A percentile compares a stretch with the other conserved stretches of the same genome.
These are phyloP conservation scores for Epichloe hybrida DNA, from an alignment of 2,329 filamentous ascomycete genomes.

Conservation along the genomic window DNA sequence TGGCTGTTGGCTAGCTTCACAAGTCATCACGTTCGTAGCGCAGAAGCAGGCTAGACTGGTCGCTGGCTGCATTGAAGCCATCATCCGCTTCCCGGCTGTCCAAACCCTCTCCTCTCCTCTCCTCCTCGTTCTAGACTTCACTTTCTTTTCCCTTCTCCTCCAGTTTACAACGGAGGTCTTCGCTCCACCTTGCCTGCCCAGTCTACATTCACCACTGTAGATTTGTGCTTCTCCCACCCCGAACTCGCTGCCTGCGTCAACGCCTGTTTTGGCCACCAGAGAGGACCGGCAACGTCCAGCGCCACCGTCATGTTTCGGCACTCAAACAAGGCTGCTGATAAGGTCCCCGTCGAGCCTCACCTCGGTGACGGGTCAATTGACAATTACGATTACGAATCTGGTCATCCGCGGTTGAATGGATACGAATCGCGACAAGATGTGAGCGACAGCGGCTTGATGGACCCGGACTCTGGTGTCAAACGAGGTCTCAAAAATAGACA, in stretches of 20 bases:
- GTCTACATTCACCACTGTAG: neutral
- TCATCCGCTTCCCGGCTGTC: neutral
- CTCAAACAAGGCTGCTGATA: neutral
- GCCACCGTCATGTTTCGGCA: conserved; percentile 2
- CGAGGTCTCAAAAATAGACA: conserved; percentile 56
- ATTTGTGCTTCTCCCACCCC: neutral
- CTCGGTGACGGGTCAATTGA: conserved; percentile 9
- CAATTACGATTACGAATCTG: conserved; percentile 6
- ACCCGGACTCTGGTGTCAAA: conserved; percentile 52
- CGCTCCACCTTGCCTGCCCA: no score
- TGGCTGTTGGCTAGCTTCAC: neutral
- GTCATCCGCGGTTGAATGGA: conserved; percentile 8
- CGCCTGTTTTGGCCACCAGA: neutral
- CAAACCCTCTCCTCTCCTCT: neutral
- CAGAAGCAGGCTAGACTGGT: neutral
- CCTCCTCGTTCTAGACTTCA: no score
- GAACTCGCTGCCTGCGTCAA: neutral
- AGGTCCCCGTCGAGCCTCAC: neutral
- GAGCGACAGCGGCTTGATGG: conserved; percentile 30
- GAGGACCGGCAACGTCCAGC: neutral
- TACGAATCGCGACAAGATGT: conserved; percentile 5
- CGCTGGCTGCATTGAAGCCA: neutral
- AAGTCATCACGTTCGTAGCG: neutral
- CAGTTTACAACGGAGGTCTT: neutral
- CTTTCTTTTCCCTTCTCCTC: neutral